Evolutionary conservation across 2,329 filamentous ascomycete genomes (phyloP), one percentile per base, ranked within the genome.

Genomic region (Neobulgaria alba): DNA sequence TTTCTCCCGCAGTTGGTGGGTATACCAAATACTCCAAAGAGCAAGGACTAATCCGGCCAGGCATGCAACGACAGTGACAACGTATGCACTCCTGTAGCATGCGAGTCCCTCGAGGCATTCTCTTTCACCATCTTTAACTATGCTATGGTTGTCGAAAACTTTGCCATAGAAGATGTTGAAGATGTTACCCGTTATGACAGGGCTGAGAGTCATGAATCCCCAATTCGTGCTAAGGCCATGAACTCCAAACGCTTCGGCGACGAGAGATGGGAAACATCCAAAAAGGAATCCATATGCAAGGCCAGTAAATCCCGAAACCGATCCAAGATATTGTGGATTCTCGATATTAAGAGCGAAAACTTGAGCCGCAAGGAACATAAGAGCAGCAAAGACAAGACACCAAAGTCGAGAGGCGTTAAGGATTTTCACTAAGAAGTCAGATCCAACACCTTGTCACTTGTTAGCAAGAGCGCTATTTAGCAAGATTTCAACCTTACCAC

Each of bases 201-300:
- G 89, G 2, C 86, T 82, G 35, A 95, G 68, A 0, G 87, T 95
- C 79, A 98, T 93, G 54, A 84, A 82, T 10, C 92, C 92, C 90
- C 92, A 98, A 57, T 96, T 98, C 58, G 95, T 86, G 41, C 83
- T 88, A 34, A 98, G 70, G 1, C 89, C 90, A 46, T 82, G 75
- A 18, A 95, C 83, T 5, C 92, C 92, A 60, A 98, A 98, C 0
- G 83, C 82, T 59, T 96, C 89, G 5, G 89, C 87, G 8, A 85
- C 76, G 14, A 96, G 78, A 10, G 88, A 89, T 0, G 92, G 92
- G 61, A 85, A 95, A 15, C 95, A 89, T 23, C 92, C 92, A 52
- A 96, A 96, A 0, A 96, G 71, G 50, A 94, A 86, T 2, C 92
- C 92, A 60, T 98, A 98, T 1, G 80, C 89, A 1, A 96, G 68